Base-by-base conservation (phyloP, 2,329 filamentous ascomycete species). In the Pseudogymnoascus sp. region DNA sequence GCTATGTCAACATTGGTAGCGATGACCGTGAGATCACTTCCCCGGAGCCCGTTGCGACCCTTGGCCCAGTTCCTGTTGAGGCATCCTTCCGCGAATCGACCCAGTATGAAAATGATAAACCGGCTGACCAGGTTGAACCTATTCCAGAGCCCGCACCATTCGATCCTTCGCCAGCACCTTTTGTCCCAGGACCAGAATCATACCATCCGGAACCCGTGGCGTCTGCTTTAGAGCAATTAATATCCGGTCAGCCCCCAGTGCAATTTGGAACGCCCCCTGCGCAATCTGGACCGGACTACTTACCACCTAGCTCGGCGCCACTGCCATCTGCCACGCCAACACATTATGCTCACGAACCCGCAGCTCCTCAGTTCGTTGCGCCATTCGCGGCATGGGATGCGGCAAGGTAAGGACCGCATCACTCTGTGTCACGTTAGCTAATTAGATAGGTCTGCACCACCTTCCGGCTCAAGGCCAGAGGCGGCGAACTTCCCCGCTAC, bases 401-500 rank as follows among this genome's bases (percentile, higher is more conserved):
- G 66, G 74, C 75, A 75, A 73, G 74, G 80, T 82, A 73, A 80
- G 77, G 73, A 73, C 67, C 74, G 74, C 70, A 66, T 71, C 69
- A 65, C 35, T 37, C 29, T 37, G 33, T 62, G 21, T 44, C 64
- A 69, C 47, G 21, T 24, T 50, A 21, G 40, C 36, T 60, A 31
- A 60, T 40, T 33, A 2, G 39, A 64, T 68, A 74, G 72, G 69
- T 74, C 74, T 66, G 75, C 85, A 47, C 85, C 85, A 62, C 84
- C 85, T 9, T 61, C 74, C 41, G 75, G 89, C 69, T 90, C 92
- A 4, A 88, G 80, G 70, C 92, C 92, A 7, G 94, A 97, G 79
- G 93, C 92, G 5, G 78, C 84, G 64, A 90, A 95, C 72, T 89
- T 97, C 70, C 90, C 92, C 13, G 81, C 81, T 54, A 84, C 85